phyloP scores from a whole-genome alignment of 495 filamentous ascomycete species.

The Hypoxylon crocopeplum region DNA sequence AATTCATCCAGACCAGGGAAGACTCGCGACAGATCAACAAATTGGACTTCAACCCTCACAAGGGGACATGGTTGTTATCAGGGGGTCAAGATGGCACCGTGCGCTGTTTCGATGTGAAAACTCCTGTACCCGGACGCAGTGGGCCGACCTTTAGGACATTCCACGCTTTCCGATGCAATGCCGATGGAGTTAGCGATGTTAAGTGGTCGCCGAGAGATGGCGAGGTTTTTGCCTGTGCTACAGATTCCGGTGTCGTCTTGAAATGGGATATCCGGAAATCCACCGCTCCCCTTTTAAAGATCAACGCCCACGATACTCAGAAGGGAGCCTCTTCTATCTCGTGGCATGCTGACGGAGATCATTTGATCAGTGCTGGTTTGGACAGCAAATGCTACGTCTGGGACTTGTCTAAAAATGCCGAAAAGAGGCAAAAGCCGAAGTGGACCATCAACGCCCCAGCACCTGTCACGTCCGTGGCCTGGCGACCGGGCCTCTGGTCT shows the following conservation, averaged over 20 bases:
- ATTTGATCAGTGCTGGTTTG: constrained; percentile 81
- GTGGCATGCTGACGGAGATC: constrained; percentile 95
- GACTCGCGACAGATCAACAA: constrained; percentile 92
- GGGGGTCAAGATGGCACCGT: constrained; percentile 93
- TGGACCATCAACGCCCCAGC: constrained; percentile 63
- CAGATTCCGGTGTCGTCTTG: constrained; percentile 78
- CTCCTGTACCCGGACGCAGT: constrained; percentile 45
- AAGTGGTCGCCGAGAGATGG: constrained; percentile 89
- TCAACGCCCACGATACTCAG: constrained; percentile 77
- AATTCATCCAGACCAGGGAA: constrained; percentile 74
- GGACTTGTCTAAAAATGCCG: constrained; percentile 81
- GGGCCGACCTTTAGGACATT: constrained; percentile 52
- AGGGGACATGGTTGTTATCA: constrained; percentile 77
- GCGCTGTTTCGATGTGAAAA: constrained; percentile 63
- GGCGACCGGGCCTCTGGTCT: constrained; percentile 83
- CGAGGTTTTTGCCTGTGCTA: constrained; percentile 85
- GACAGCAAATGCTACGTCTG: constrained; percentile 90
- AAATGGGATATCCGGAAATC: constrained; percentile 62
- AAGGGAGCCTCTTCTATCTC: constrained; percentile 81
- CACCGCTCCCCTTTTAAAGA: constrained; percentile 63
- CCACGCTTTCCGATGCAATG: constrained; percentile 58
- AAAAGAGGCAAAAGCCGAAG: constrained; percentile 81
- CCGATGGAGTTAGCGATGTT: constrained; percentile 85
- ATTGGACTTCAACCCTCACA: constrained; percentile 86
- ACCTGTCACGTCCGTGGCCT: constrained; percentile 77